phyloP scores from a whole-genome alignment of 163 green algal genomes.

The Scenedesmus sp. region DNA sequence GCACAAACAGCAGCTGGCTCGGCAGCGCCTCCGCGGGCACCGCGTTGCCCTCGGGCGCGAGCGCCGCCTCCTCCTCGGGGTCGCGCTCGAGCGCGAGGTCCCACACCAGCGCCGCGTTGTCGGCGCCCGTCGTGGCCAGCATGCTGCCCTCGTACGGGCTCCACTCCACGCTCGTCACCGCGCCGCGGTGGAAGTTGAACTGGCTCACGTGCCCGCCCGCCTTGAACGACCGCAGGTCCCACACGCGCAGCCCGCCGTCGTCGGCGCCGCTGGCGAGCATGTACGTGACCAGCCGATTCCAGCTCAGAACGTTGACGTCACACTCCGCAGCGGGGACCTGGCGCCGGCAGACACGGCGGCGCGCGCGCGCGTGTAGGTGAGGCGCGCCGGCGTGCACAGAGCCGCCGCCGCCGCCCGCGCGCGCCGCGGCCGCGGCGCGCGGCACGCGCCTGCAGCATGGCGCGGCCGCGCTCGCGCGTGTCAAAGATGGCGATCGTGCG shows the following conservation, averaged over 20 bases:
- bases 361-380: not conserved
- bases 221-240: constrained; percentile 92
- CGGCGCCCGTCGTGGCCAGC: constrained; percentile 77
- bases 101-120: constrained; percentile 84
- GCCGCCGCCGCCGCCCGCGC: no score
- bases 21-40: constrained; percentile 69
- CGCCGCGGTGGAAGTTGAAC: constrained; percentile 87
- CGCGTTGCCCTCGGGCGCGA: constrained; percentile 79
- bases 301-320: constrained; percentile 99
- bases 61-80: constrained; percentile 89
- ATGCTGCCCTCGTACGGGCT: constrained; percentile 92
- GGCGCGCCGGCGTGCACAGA: no score
- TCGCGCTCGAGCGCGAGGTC: constrained; percentile 97
- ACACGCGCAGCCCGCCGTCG: constrained; percentile 90
- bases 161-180: constrained; percentile 95
- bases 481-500: constrained; percentile 92
- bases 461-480: constrained; percentile 69
- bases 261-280: constrained; percentile 96
- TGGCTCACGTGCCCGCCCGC: constrained; percentile 73
- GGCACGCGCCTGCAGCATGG: constrained; percentile 65
- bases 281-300: constrained; percentile 89
- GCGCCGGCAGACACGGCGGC: not conserved
- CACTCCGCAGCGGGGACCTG: constrained; percentile 68
- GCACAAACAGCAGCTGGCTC: constrained; percentile 94
- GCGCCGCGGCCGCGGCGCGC: not conserved